Evolutionary conservation across 163 green algal genomes (phyloP).

Genomic region (Scenedesmus sp.): DNA sequence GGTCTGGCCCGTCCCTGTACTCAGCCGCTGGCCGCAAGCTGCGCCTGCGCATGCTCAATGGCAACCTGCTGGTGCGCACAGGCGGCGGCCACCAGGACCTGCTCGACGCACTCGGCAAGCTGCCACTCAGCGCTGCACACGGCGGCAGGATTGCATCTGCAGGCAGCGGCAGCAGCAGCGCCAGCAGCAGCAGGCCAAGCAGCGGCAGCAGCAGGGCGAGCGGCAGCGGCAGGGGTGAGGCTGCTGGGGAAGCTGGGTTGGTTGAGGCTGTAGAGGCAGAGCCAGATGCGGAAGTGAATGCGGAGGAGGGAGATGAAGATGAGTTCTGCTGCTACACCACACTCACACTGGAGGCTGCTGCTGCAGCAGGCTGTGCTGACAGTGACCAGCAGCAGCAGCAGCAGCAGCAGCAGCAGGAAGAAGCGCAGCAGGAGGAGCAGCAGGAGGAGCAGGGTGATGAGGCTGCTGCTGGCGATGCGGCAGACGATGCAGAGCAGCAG

Average conservation of each 20-base stretch:
- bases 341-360: background rate
- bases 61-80: conserved; percentile 36
- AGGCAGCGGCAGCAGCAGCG: background rate
- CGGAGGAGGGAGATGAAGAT: background rate
- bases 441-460: background rate
- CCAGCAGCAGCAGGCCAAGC: background rate
- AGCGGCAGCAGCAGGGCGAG: background rate
- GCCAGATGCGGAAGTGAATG: background rate
- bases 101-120: conserved; percentile 9
- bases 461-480: background rate
- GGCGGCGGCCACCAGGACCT: conserved; percentile 38
- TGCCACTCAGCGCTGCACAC: background rate
- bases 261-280: background rate
- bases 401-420: background rate
- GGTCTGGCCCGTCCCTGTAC: background rate
- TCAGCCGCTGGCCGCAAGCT: conserved; percentile 39
- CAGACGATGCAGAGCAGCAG: background rate
- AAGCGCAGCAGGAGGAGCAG: background rate
- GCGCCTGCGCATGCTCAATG: conserved; percentile 31
- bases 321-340: background rate
- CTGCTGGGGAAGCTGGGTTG: background rate
- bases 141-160: background rate
- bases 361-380: background rate
- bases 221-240: background rate
- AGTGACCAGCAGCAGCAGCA: background rate